Evolutionary conservation across 2,329 filamentous ascomycete genomes (phyloP).

Genomic region (Aotearoamyces nothofagi): DNA sequence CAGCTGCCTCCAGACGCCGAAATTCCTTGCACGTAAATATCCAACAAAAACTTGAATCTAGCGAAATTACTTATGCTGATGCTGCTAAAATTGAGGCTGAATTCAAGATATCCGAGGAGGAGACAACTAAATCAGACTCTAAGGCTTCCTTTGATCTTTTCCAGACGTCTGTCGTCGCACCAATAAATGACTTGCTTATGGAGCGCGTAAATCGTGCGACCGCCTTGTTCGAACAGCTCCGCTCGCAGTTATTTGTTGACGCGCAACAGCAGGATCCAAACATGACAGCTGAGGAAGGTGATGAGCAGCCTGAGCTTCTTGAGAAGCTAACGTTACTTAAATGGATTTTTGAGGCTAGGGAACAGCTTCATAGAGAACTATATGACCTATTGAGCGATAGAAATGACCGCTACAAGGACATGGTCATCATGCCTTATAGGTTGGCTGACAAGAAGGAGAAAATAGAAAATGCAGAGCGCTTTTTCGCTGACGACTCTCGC

Average conservation of each 20-base stretch:
- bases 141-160: slow-evolving; percentile 76
- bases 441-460: slow-evolving; percentile 66
- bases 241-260: slow-evolving; percentile 56
- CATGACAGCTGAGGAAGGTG: slow-evolving; percentile 83
- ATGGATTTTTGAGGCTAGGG: slow-evolving; percentile 93
- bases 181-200: slow-evolving; percentile 66
- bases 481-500: slow-evolving; percentile 67
- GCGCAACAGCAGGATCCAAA: slow-evolving; percentile 52
- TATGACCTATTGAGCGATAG: slow-evolving; percentile 76
- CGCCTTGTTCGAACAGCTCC: slow-evolving; percentile 62
- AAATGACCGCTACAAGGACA: slow-evolving; percentile 71
- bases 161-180: slow-evolving; percentile 68
- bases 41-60: slow-evolving; percentile 62
- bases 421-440: slow-evolving; percentile 69
- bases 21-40: slow-evolving; percentile 59
- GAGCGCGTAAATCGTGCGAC: slow-evolving; percentile 61
- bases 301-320: slow-evolving; percentile 83
- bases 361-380: slow-evolving; percentile 69
- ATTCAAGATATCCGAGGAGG: slow-evolving; percentile 53
- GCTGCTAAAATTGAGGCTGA: slow-evolving; percentile 71
- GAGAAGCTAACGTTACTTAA: slow-evolving; percentile 92
- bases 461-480: slow-evolving; percentile 59
- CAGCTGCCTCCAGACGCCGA: slow-evolving; percentile 35
- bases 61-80: slow-evolving; percentile 68
- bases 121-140: slow-evolving; percentile 54